Evolutionary conservation across 257 asterid genomes (phyloP), one percentile per base, ranked within the genome.

Genomic region (Gynochthodes officinalis): DNA sequence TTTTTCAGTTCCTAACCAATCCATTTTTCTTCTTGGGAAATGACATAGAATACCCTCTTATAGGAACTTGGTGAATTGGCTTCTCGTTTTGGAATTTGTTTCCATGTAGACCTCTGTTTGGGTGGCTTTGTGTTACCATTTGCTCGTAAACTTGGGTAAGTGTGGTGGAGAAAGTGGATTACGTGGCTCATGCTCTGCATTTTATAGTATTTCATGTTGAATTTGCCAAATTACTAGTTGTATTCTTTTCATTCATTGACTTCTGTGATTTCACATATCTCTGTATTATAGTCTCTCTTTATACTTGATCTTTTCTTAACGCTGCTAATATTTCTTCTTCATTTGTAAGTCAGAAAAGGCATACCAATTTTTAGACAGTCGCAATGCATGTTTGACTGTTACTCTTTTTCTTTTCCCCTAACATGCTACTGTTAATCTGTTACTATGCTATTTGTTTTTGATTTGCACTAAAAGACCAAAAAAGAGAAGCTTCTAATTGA

Each of bases 91-190:
- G 86, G 89, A 82, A 77, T 90, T 67, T 92, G 99, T 83, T 79
- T 92, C 73, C 99, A 95, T 82, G 98, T 95, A 76, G 99, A 92
- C 83, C 98, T 95, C 62, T 95, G 99, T 88, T 95, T 95, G 67
- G 98, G 99, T 74, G 99, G 98, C 65, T 95, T 92, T 78, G 99
- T 95, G 46, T 82, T 95, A 79, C 99, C 99, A 46, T 95, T 95
- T 76, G 99, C 99, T 85, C 96, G 96, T 76, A 90, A 83, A 79
- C 96, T 95, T 75, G 99, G 99, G 99, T 92, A 87, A 50, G 95
- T 71, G 57, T 50, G 11, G 18, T 18, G 30, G 46, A 58, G 11
- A 23, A 75, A 54, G 39, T 54, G 10, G 21, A 9, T 18, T 10
- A 25, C 12, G n/a, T 6, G 46, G 44, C 27, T 37, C 30, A 18